Conservation (phyloP, 2,329 filamentous ascomycete genomes). For the Gaeumannomyces tritici region DNA sequence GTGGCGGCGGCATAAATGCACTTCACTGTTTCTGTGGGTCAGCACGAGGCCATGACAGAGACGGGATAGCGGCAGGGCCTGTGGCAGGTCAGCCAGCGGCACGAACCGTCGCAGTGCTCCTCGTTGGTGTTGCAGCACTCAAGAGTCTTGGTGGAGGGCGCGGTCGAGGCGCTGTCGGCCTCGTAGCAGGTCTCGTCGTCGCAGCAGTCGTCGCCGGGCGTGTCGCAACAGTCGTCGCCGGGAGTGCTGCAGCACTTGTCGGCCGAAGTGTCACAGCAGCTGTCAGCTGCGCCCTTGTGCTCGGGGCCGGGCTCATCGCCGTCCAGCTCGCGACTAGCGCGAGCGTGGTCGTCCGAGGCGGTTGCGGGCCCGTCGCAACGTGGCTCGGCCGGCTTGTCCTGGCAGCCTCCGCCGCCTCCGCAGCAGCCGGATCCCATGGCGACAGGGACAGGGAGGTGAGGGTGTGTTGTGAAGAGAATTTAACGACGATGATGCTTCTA, state of each 20-base stretch:
- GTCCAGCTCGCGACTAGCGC: background rate
- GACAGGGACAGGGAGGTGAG: background rate
- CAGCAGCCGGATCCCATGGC: constrained; percentile 4
- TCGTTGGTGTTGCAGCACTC: constrained; percentile 15
- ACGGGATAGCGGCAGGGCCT: background rate
- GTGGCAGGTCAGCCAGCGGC: background rate
- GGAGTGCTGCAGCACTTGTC: no score
- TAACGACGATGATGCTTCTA: background rate
- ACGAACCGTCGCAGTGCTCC: constrained; percentile 11
- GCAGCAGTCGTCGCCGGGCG: background rate
- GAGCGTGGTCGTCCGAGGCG: background rate
- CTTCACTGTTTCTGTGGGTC: constrained; percentile 13
- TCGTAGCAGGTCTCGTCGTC: constrained; percentile 3
- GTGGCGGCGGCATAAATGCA: constrained; percentile 21
- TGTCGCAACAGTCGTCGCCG: background rate
- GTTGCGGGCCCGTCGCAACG: background rate
- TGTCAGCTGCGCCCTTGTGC: no score
- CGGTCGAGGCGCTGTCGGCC: background rate
- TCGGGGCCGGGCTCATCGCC: no score
- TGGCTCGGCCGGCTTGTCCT: background rate
- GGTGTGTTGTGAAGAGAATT: background rate
- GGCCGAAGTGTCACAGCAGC: background rate
- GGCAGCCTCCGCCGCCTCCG: background rate
- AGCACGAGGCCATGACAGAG: background rate
- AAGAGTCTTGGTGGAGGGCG: constrained; percentile 6